phyloP scores from a whole-genome alignment of 164 flowering plant species.

The Santalum album region DNA sequence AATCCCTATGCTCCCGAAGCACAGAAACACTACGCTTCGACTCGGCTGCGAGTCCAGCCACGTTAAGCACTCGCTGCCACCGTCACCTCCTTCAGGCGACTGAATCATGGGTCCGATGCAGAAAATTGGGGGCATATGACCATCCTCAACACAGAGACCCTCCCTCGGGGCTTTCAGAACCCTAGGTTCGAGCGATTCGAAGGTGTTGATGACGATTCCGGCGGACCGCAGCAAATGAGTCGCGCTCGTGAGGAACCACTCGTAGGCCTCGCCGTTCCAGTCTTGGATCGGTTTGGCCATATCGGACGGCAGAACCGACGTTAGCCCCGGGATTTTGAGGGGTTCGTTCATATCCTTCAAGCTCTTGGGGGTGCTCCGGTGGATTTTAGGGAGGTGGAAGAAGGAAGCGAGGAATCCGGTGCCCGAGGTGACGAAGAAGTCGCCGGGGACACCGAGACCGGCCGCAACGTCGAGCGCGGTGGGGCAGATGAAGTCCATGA shows the following conservation, averaged over 20 bases:
- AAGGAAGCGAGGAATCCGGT: not conserved
- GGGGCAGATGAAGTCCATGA: conserved; percentile 7
- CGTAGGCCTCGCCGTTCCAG: not conserved
- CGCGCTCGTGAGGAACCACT: not conserved
- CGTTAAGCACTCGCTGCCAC: conserved; percentile 14
- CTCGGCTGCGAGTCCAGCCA: conserved; percentile 40
- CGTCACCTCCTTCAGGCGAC: not conserved
- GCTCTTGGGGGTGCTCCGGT: conserved; percentile 3
- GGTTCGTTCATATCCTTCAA: conserved; percentile 12
- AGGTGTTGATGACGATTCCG: conserved; percentile 29
- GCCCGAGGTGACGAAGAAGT: conserved; percentile 1
- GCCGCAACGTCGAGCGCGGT: not conserved
- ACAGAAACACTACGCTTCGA: conserved; percentile 31
- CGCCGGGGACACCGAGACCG: not conserved
- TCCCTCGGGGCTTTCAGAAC: conserved; percentile 9
- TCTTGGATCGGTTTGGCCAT: not conserved
- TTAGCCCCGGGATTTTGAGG: not conserved
- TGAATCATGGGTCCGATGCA: not conserved
- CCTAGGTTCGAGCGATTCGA: conserved; percentile 17
- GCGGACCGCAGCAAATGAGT: conserved; percentile 5
- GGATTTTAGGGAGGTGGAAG: not conserved
- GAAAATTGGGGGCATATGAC: conserved; percentile 13
- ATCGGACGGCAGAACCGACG: not conserved
- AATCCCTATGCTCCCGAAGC: conserved; percentile 36
- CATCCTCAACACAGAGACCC: conserved; percentile 6